A percentile compares a stretch with the other conserved stretches of the same genome.
These are phyloP conservation scores for Cyberlindnera sargentensis DNA, from an alignment of 805 yeast species.

Conservation along the genomic window DNA sequence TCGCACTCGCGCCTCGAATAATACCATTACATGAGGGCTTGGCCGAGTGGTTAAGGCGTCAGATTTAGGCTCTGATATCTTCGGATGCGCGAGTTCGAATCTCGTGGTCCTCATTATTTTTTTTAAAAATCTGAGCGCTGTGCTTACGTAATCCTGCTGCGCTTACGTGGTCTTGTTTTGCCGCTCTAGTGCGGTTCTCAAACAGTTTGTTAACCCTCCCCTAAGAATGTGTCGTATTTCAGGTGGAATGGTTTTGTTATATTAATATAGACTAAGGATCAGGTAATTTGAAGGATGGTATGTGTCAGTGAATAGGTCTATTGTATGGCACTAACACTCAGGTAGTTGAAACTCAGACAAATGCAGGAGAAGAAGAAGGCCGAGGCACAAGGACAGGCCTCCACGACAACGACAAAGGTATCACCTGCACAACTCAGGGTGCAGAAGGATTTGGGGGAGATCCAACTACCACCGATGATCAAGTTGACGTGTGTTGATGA, in stretches of 20 bases:
- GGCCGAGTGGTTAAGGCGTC: constrained; percentile 43
- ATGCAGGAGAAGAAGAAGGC: constrained; percentile 51
- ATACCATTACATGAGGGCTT: constrained; percentile 7
- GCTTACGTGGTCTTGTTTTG: too few species aligned
- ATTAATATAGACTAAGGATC: too few species aligned
- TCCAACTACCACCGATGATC: constrained; percentile 55
- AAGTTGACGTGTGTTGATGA: constrained; percentile 43
- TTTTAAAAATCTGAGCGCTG: constrained; percentile 1
- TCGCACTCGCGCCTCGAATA: neutral
- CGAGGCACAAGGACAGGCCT: constrained; percentile 23
- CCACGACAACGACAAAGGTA: constrained; percentile 17
- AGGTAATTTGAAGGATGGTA: too few species aligned
- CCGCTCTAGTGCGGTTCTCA: too few species aligned
- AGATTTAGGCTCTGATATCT: constrained; percentile 41
- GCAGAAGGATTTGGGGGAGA: constrained; percentile 69
- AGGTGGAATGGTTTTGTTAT: too few species aligned
- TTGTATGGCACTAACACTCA: neutral
- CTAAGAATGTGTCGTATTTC: too few species aligned
- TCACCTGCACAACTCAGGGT: constrained; percentile 69
- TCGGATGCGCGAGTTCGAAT: constrained; percentile 40
- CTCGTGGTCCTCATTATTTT: constrained; percentile 32
- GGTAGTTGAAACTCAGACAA: constrained; percentile 50
- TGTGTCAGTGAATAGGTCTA: too few species aligned
- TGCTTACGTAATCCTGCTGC: too few species aligned
- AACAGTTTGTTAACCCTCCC: too few species aligned